Conservation (phyloP, 2,329 filamentous ascomycete species). For the Calonectria leucothoes region DNA sequence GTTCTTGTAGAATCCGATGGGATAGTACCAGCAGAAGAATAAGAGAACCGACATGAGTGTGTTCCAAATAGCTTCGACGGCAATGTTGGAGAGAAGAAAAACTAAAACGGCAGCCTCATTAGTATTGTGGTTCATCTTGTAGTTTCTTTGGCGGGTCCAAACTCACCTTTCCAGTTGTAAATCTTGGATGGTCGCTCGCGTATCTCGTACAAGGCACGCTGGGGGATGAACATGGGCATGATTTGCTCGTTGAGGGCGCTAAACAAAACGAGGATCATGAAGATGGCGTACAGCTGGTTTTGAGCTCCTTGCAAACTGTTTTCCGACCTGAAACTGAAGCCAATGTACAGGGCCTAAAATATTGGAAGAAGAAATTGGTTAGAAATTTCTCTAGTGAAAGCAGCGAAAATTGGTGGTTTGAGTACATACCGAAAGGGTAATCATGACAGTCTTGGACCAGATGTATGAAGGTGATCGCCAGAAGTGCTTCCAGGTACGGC, state of each 20-base stretch:
- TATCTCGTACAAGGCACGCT: conserved; percentile 74
- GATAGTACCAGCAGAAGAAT: conserved; percentile 75
- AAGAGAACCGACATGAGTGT: conserved; percentile 67
- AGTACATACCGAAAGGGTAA: conserved; percentile 49
- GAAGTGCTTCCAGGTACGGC: conserved; percentile 45
- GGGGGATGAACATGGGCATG: conserved; percentile 77
- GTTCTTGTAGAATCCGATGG: conserved; percentile 70
- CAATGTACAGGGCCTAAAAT: conserved; percentile 66
- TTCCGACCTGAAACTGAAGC: conserved; percentile 67
- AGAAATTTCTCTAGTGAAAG: not conserved
- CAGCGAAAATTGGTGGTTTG: not conserved
- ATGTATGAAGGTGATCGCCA: conserved; percentile 91
- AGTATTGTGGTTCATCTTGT: not conserved
- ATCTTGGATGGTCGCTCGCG: conserved; percentile 75
- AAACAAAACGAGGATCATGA: conserved; percentile 77
- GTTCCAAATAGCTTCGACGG: conserved; percentile 76
- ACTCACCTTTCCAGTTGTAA: conserved; percentile 55
- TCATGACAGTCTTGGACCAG: conserved; percentile 79
- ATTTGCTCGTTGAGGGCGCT: conserved; percentile 68
- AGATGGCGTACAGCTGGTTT: conserved; percentile 75
- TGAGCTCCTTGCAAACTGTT: conserved; percentile 76
- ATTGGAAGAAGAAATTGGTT: not conserved
- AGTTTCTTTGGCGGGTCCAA: rapidly evolving
- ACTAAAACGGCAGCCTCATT: not conserved
- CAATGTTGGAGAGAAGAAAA: conserved; percentile 68